A percentile compares a stretch with the other conserved stretches of the same genome.
These are phyloP conservation scores for Solanum etuberosum DNA, from an alignment of 257 asterid genomes.

Conservation along the genomic window DNA sequence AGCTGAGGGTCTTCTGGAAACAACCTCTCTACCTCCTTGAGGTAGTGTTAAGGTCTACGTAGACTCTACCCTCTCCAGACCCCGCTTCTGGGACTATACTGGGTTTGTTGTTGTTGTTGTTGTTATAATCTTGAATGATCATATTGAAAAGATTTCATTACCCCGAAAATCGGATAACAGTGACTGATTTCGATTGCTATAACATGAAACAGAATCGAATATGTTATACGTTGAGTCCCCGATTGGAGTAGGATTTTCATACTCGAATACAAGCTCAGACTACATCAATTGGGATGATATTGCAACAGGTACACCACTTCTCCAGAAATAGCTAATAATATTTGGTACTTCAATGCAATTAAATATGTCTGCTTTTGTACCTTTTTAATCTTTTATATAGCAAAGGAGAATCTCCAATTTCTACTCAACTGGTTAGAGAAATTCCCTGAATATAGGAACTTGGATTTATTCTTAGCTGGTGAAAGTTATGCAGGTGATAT, in stretches of 20 bases:
- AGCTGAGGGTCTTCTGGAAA: not conserved
- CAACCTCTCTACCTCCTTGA: not conserved
- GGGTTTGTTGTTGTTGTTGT: not conserved
- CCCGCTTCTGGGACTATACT: not conserved
- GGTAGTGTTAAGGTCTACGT: not conserved
- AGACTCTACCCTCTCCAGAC: rapidly evolving
- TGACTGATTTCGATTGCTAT: not conserved
- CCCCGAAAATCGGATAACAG: not conserved
- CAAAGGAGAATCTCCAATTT: constrained; percentile 16
- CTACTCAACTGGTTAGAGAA: constrained; percentile 13
- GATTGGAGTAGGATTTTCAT: constrained; percentile 20
- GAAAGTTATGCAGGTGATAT: constrained; percentile 15
- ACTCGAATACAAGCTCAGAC: constrained; percentile 19
- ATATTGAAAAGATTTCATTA: not conserved
- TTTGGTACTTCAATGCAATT: not conserved
- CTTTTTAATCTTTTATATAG: not conserved
- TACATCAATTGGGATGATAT: constrained; percentile 9
- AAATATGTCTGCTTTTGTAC: not conserved
- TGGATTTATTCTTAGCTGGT: constrained; percentile 14
- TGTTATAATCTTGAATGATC: not conserved
- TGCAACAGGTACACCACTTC: constrained; percentile 8
- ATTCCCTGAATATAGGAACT: constrained; percentile 7
- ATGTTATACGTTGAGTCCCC: constrained; percentile 23
- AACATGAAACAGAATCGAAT: constrained; percentile 13
- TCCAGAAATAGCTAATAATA: not conserved